phyloP scores from a whole-genome alignment of 148 eudicot genomes.

The Amaranthus cruentus region DNA sequence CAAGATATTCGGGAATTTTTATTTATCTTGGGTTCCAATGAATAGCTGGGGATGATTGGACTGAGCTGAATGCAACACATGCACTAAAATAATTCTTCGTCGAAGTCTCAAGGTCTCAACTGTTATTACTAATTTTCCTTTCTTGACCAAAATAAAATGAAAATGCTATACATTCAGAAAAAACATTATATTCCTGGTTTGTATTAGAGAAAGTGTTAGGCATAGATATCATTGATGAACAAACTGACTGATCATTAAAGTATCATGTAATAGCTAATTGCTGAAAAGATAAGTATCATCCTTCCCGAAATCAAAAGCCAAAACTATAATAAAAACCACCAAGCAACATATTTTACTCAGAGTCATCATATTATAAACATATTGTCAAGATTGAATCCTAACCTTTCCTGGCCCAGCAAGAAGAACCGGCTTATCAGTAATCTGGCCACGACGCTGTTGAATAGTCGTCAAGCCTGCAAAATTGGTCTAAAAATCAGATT shows the following conservation, averaged over 20 bases:
- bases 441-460: constrained; percentile 77
- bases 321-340: neutral
- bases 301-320: too few relatives aligned
- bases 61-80: too few relatives aligned
- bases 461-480: constrained; percentile 72
- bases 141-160: too few relatives aligned
- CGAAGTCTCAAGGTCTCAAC: neutral
- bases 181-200: too few relatives aligned
- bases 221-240: too few relatives aligned
- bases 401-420: constrained; percentile 99
- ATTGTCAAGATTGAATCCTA: constrained; percentile 2
- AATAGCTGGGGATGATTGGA: too few relatives aligned
- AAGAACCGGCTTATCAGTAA: constrained; percentile 80
- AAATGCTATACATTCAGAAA: too few relatives aligned
- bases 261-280: neutral
- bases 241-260: neutral
- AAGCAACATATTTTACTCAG: neutral
- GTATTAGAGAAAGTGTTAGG: too few relatives aligned
- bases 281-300: neutral
- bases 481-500: constrained; percentile 6
- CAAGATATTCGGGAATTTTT: too few relatives aligned
- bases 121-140: neutral
- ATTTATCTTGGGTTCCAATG: too few relatives aligned
- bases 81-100: too few relatives aligned
- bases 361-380: neutral